Conservation (phyloP, 352 stramenopile species). For the Bremia lactucae region DNA sequence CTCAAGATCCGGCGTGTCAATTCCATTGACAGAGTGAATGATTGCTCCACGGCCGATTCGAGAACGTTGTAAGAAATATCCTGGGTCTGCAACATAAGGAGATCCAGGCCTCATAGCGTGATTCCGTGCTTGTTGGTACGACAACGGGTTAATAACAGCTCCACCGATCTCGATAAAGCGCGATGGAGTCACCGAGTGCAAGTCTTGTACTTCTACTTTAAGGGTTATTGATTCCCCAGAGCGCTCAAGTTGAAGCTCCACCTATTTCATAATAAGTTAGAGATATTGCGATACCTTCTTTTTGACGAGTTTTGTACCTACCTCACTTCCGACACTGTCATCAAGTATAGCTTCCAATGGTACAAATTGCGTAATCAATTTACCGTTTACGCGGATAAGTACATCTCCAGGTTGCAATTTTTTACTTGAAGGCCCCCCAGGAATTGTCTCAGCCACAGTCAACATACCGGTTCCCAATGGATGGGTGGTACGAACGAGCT, state of each 20-base stretch:
- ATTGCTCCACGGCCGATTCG: slow-evolving; percentile 75
- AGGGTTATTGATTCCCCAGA: slow-evolving; percentile 56
- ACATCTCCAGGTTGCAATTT: slow-evolving; percentile 86
- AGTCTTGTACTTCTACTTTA: slow-evolving; percentile 66
- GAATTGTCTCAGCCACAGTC: slow-evolving; percentile 81
- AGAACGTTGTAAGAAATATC: slow-evolving; percentile 86
- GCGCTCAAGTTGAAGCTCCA: slow-evolving; percentile 77
- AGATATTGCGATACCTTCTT: too few species aligned
- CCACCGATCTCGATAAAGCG: slow-evolving; percentile 82
- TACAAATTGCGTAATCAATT: slow-evolving; percentile 81
- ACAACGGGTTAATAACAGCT: slow-evolving; percentile 83
- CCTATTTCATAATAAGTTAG: slow-evolving; percentile 11
- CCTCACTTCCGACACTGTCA: slow-evolving; percentile 55
- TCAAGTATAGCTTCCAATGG: slow-evolving; percentile 78
- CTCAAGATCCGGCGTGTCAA: slow-evolving; percentile 77
- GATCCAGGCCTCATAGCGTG: slow-evolving; percentile 52
- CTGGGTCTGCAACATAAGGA: slow-evolving; percentile 78
- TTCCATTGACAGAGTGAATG: slow-evolving; percentile 81
- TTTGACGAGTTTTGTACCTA: slow-evolving; percentile 15
- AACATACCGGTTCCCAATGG: slow-evolving; percentile 86
- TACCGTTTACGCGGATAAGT: slow-evolving; percentile 71
- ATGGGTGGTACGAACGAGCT: slow-evolving; percentile 59
- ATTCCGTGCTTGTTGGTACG: slow-evolving; percentile 86
- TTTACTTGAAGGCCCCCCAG: slow-evolving; percentile 56
- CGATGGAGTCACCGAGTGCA: slow-evolving; percentile 79